Percentiles rank a stretch among this genome's conserved stretches.
Evolutionary conservation across 2,329 filamentous ascomycete species (phyloP).

Genomic region (Trichophaea hybrida): DNA sequence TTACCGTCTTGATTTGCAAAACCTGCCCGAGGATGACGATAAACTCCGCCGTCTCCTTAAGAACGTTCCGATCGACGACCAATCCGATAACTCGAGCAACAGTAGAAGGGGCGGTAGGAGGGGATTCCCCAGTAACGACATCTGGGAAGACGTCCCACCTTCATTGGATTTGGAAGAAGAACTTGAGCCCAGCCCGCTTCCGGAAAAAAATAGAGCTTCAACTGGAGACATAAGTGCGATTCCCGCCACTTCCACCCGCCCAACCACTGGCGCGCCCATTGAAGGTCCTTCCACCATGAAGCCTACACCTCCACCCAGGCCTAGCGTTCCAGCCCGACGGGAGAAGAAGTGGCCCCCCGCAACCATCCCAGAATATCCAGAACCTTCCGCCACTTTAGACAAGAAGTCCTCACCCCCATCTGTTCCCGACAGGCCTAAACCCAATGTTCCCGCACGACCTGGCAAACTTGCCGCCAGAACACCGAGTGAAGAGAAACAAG

Average conservation of each 20-base stretch:
- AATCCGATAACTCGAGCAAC: not conserved
- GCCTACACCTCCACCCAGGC: constrained; percentile 47
- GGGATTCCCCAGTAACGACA: constrained; percentile 76
- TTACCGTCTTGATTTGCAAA: constrained; percentile 13
- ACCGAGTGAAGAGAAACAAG: constrained; percentile 2
- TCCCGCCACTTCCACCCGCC: constrained; percentile 1
- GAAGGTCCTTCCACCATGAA: constrained; percentile 31
- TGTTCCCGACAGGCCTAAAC: constrained; percentile 26
- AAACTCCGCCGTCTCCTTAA: constrained; percentile 30
- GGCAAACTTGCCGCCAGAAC: constrained; percentile 30
- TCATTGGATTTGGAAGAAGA: constrained; percentile 14
- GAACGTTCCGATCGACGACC: constrained; percentile 25
- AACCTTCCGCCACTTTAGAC: constrained; percentile 23
- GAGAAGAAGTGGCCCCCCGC: constrained; percentile 30
- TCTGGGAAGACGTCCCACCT: constrained; percentile 89
- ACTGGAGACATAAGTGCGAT: not conserved
- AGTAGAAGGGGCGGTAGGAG: not conserved
- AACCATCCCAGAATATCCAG: not conserved
- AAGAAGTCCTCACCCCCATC: constrained; percentile 24
- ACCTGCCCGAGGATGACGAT: constrained; percentile 12
- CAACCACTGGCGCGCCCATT: constrained; percentile 15
- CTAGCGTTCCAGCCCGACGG: constrained; percentile 30
- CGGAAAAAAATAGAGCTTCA: constrained; percentile 1
- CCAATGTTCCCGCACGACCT: constrained; percentile 16
- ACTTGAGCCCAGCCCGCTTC: not conserved